Conservation (phyloP, 2,329 filamentous ascomycete genomes). For the Talaromyces islandicus region DNA sequence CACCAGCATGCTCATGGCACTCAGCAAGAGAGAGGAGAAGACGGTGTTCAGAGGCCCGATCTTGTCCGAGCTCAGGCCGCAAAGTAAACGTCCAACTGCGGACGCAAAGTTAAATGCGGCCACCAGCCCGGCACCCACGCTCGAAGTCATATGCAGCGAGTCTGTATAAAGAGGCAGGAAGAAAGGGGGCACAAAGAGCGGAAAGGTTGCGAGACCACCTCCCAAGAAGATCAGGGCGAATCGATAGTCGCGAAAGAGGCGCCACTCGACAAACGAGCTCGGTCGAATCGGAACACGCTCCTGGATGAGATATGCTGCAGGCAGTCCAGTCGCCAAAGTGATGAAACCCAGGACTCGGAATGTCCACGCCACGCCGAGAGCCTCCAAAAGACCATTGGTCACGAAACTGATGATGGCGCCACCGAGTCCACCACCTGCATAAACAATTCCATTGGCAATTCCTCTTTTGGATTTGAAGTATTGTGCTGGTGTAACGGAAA, state of each 20-base stretch:
- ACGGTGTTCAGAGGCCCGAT: slow-evolving; percentile 54
- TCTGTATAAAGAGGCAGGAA: slow-evolving; percentile 54
- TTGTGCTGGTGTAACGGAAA: slow-evolving; percentile 51
- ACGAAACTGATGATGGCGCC: slow-evolving; percentile 55
- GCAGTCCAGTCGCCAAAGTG: slow-evolving; percentile 47
- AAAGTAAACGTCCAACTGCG: slow-evolving; percentile 51
- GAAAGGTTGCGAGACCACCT: slow-evolving; percentile 53
- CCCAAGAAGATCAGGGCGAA: slow-evolving; percentile 51
- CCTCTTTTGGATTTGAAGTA: slow-evolving; percentile 56
- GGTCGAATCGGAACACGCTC: slow-evolving; percentile 44
- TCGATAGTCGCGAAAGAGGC: slow-evolving; percentile 46
- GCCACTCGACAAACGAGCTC: slow-evolving; percentile 46
- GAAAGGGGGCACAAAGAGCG: slow-evolving; percentile 56
- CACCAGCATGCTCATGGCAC: slow-evolving; percentile 53
- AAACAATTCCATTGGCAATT: slow-evolving; percentile 55
- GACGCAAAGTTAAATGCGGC: slow-evolving; percentile 59
- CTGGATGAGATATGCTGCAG: slow-evolving; percentile 48
- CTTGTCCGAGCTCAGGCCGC: slow-evolving; percentile 49
- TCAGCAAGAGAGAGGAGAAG: slow-evolving; percentile 46
- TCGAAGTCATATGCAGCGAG: slow-evolving; percentile 50
- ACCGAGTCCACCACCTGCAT: slow-evolving; percentile 54
- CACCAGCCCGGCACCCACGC: slow-evolving; percentile 51
- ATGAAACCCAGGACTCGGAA: slow-evolving; percentile 57
- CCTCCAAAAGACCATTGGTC: slow-evolving; percentile 52
- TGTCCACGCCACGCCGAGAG: slow-evolving; percentile 53